phyloP scores from a whole-genome alignment of 805 yeast genomes.

The Ogataea zsoltii region DNA sequence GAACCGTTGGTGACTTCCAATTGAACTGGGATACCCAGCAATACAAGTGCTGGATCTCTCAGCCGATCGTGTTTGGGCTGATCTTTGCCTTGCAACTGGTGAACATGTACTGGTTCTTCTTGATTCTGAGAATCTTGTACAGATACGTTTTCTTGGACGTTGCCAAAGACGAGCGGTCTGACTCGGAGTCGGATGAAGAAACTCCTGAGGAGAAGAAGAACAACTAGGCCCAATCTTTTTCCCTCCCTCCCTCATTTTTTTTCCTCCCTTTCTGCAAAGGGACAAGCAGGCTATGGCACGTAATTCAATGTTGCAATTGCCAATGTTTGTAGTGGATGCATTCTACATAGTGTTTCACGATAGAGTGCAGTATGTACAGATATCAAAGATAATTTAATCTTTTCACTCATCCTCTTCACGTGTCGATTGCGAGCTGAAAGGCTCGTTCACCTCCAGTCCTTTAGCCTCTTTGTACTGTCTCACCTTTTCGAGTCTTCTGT shows the following conservation, averaged over 20 bases:
- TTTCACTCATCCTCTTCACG: constrained; percentile 4
- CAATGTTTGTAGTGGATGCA: too few species aligned
- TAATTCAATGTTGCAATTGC: too few species aligned
- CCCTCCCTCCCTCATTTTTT: too few species aligned
- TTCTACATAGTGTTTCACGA: neutral
- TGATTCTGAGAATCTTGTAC: constrained; percentile 75
- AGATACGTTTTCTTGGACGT: constrained; percentile 63
- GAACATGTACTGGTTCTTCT: constrained; percentile 83
- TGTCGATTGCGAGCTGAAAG: constrained; percentile 9
- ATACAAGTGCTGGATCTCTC: constrained; percentile 95
- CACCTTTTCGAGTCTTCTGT: constrained; percentile 49
- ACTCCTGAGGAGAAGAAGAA: constrained; percentile 21
- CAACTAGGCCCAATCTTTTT: constrained; percentile 12
- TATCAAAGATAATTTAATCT: neutral
- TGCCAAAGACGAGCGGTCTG: constrained; percentile 82
- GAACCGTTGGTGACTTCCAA: constrained; percentile 77
- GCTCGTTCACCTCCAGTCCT: constrained; percentile 27
- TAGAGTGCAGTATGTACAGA: constrained; percentile 8
- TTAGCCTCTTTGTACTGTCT: constrained; percentile 33
- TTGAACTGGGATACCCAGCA: constrained; percentile 88
- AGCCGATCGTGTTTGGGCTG: constrained; percentile 80
- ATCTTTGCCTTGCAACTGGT: constrained; percentile 81
- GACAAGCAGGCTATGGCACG: too few species aligned
- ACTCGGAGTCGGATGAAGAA: constrained; percentile 66
- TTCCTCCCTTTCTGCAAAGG: too few species aligned